Evolutionary conservation across 805 yeast species (phyloP).

Genomic region (Barnettozyma salicaria): DNA sequence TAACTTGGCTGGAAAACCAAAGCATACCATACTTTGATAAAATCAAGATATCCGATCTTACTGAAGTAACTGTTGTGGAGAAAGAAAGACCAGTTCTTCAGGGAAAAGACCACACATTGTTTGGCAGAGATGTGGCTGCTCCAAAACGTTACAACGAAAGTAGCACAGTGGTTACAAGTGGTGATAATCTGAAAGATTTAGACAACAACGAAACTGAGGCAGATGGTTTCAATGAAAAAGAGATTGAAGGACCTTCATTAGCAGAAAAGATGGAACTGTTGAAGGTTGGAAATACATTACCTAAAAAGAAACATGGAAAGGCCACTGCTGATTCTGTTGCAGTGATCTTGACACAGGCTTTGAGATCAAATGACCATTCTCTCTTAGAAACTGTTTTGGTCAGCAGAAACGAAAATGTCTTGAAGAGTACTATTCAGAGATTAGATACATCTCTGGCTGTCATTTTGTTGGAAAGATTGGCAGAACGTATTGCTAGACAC

Average conservation of each 20-base stretch:
- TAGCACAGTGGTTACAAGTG: slow-evolving; percentile 54
- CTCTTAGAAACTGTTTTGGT: slow-evolving; percentile 76
- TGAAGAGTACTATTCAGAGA: slow-evolving; percentile 49
- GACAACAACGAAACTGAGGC: slow-evolving; percentile 41
- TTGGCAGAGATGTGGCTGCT: slow-evolving; percentile 43
- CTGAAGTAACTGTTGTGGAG: slow-evolving; percentile 20
- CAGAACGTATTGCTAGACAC: slow-evolving; percentile 53
- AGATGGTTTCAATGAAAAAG: slow-evolving; percentile 22
- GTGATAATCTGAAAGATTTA: slow-evolving; percentile 55
- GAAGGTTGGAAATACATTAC: slow-evolving; percentile 22
- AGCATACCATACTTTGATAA: slow-evolving; percentile 52
- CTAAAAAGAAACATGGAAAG: slow-evolving; percentile 36
- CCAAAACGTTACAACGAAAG: slow-evolving; percentile 55
- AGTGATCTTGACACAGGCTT: slow-evolving; percentile 80
- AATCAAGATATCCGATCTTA: slow-evolving; percentile 39
- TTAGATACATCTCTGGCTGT: slow-evolving; percentile 51
- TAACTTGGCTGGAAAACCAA: slow-evolving; percentile 61
- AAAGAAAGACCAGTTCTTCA: slow-evolving; percentile 38
- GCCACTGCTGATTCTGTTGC: slow-evolving; percentile 74
- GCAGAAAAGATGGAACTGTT: slow-evolving; percentile 48
- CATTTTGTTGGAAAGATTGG: slow-evolving; percentile 50
- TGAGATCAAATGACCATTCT: slow-evolving; percentile 79
- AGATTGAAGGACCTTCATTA: slow-evolving; percentile 38
- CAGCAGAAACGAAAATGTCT: slow-evolving; percentile 44
- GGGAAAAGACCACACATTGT: slow-evolving; percentile 36